Evolutionary conservation across 108 stramenopile species (phyloP).

Genomic region (Cyclotella baltica): DNA sequence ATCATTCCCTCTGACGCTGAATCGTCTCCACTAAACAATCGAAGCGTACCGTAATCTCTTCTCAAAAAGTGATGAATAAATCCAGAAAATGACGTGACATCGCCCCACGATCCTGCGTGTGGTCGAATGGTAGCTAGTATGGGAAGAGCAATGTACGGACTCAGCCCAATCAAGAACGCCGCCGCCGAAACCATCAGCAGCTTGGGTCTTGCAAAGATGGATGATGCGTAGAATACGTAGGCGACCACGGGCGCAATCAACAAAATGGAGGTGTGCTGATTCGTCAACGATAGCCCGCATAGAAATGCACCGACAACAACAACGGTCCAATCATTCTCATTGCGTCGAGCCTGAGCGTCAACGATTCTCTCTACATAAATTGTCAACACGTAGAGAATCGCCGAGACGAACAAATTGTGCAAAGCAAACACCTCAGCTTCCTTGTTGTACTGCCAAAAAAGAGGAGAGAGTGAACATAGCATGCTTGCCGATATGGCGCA

Average conservation of each 20-base stretch:
- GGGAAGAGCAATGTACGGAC: slow-evolving; percentile 62
- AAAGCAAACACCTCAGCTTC: slow-evolving; percentile 90
- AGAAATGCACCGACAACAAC: slow-evolving; percentile 61
- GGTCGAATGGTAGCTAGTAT: slow-evolving; percentile 44
- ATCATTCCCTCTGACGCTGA: slow-evolving; percentile 38
- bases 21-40: slow-evolving; percentile 57
- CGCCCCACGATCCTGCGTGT: slow-evolving; percentile 80
- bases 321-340: neutral
- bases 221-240: slow-evolving; percentile 43
- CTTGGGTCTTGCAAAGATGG: slow-evolving; percentile 25
- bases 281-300: slow-evolving; percentile 74
- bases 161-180: slow-evolving; percentile 58
- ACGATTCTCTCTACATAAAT: slow-evolving; percentile 21
- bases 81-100: slow-evolving; percentile 58
- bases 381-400: slow-evolving; percentile 37
- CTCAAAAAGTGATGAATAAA: slow-evolving; percentile 73
- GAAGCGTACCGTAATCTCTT: slow-evolving; percentile 80
- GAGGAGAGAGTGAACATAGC: slow-evolving; percentile 64
- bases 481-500: slow-evolving; percentile 42
- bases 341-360: neutral
- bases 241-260: slow-evolving; percentile 53
- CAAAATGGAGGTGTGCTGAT: slow-evolving; percentile 85
- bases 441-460: slow-evolving; percentile 82
- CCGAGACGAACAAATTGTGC: slow-evolving; percentile 72
- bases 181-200: slow-evolving; percentile 21